Conservation (phyloP, 768 basidiomycete genomes). For the Russula sp. region DNA sequence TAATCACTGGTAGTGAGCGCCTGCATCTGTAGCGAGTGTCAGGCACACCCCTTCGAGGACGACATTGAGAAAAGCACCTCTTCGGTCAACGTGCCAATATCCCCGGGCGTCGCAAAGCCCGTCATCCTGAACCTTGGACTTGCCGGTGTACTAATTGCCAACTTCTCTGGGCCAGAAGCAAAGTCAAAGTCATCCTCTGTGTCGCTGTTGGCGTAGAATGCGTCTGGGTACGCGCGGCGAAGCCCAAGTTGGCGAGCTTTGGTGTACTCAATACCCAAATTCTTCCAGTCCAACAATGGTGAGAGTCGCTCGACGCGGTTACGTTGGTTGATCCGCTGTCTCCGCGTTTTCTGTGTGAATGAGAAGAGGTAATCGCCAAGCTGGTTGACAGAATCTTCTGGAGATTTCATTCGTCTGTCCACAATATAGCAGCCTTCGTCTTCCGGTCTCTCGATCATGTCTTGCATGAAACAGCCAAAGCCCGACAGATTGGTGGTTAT, state of each 20-base stretch:
- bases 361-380: conserved; percentile 68
- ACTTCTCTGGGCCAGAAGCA: conserved; percentile 56
- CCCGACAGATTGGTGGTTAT: conserved; percentile 97
- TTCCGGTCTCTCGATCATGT: conserved; percentile 88
- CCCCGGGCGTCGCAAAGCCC: conserved; percentile 87
- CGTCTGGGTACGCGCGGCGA: conserved; percentile 90
- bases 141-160: conserved; percentile 76
- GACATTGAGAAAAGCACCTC: conserved; percentile 42
- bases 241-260: conserved; percentile 91
- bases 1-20: conserved; percentile 81
- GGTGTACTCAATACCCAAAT: conserved; percentile 92
- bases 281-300: conserved; percentile 97
- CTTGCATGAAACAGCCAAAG: conserved; percentile 98
- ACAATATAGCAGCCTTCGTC: conserved; percentile 98
- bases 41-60: neutral
- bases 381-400: conserved; percentile 87
- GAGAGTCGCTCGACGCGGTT: conserved; percentile 94
- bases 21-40: conserved; percentile 59
- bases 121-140: conserved; percentile 69
- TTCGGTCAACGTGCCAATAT: conserved; percentile 84
- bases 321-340: conserved; percentile 97
- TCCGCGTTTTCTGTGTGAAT: conserved; percentile 78
- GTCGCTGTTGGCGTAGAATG: conserved; percentile 63
- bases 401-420: conserved; percentile 80
- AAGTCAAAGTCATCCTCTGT: conserved; percentile 51